Evolutionary conservation across 2,329 filamentous ascomycete genomes (phyloP).

Genomic region (Penicillium italicum): DNA sequence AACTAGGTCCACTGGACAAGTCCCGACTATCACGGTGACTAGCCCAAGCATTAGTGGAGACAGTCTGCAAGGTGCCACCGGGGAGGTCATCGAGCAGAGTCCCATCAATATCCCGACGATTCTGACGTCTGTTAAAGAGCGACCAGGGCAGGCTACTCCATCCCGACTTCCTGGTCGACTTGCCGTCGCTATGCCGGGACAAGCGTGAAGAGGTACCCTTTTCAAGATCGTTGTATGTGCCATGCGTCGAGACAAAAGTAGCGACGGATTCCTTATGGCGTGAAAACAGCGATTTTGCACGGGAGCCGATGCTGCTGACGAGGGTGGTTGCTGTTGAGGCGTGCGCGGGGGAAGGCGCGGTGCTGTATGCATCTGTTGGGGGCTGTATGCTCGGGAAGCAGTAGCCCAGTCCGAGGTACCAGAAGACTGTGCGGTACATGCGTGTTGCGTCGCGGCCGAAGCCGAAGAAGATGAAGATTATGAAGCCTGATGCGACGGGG

Average conservation of each 20-base stretch:
- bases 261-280: slow-evolving; percentile 15
- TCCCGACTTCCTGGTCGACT: neutral
- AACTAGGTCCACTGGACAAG: slow-evolving; percentile 7
- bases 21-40: slow-evolving; percentile 27
- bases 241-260: neutral
- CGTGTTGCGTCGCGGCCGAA: slow-evolving; percentile 58
- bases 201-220: slow-evolving; percentile 11
- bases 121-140: slow-evolving; percentile 11
- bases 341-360: neutral
- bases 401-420: slow-evolving; percentile 41
- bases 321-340: slow-evolving; percentile 15
- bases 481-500: slow-evolving; percentile 51
- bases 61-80: slow-evolving; percentile 18
- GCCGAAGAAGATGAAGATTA: slow-evolving; percentile 63
- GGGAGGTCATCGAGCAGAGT: slow-evolving; percentile 18
- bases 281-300: slow-evolving; percentile 27
- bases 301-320: slow-evolving; percentile 26
- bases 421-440: slow-evolving; percentile 50
- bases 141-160: slow-evolving; percentile 15
- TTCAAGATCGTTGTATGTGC: slow-evolving; percentile 21
- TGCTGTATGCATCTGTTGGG: slow-evolving; percentile 16
- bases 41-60: slow-evolving; percentile 35
- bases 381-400: slow-evolving; percentile 28
- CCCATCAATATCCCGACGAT: slow-evolving; percentile 5
- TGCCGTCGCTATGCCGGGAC: neutral